These are phyloP conservation scores for Xylariaceae sp. DNA, from an alignment of 2,329 filamentous ascomycete species.

Conservation along the genomic window DNA sequence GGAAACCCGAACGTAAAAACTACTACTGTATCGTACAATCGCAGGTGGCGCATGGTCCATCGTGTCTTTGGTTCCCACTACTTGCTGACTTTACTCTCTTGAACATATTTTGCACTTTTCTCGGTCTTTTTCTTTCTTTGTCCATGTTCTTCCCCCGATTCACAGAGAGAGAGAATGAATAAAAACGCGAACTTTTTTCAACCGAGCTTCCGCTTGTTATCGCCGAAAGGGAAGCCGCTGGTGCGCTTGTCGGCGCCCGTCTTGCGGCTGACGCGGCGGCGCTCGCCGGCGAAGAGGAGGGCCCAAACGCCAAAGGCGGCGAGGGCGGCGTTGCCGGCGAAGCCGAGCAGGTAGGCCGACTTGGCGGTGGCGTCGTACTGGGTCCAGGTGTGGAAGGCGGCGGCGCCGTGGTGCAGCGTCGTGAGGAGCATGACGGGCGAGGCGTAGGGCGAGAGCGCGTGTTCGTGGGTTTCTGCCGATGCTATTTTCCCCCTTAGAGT, in stretches of 20 bases:
- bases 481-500: slow-evolving; percentile 6
- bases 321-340: slow-evolving; percentile 50
- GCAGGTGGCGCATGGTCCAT: too few relatives aligned
- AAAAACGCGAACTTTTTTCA: too few relatives aligned
- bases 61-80: too few relatives aligned
- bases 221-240: slow-evolving; percentile 37
- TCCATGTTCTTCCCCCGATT: too few relatives aligned
- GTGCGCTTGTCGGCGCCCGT: slow-evolving; percentile 39
- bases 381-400: slow-evolving; percentile 63
- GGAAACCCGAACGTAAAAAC: too few relatives aligned
- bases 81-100: too few relatives aligned
- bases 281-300: slow-evolving; percentile 37
- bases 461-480: slow-evolving; percentile 35
- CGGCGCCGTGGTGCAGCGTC: slow-evolving; percentile 56
- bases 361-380: slow-evolving; percentile 55
- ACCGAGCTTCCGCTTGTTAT: too few relatives aligned
- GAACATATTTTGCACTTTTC: too few relatives aligned
- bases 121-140: too few relatives aligned
- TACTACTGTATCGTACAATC: too few relatives aligned
- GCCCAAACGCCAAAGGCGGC: slow-evolving; percentile 61
- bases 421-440: slow-evolving; percentile 62
- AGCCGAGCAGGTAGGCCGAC: slow-evolving; percentile 55
- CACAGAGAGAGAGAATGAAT: too few relatives aligned
- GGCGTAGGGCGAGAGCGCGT: slow-evolving; percentile 57
- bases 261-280: slow-evolving; percentile 31